Base-by-base conservation (phyloP, 805 yeast genomes). In the Ogataea salicorniae region DNA sequence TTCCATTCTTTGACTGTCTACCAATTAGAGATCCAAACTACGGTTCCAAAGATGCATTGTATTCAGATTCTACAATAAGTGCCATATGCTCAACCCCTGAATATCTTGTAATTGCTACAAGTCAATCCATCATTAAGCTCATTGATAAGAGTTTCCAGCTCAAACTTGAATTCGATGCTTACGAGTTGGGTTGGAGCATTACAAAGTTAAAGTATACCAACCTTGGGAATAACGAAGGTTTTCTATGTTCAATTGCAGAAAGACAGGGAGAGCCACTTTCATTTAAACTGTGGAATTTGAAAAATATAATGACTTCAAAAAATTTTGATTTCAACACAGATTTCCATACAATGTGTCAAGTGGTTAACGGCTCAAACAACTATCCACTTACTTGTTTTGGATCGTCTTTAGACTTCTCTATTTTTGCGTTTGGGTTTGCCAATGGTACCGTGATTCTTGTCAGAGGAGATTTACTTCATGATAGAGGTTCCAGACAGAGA, bases 401-500 rank as follows among this genome's bases (percentile, higher is more conserved):
- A 15, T 67, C 75, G 43, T 75, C 81, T 15, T 55, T 64, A 1
- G 81, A 77, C 49, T 76, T 83, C 50, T 74, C 87, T 3, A 77
- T 87, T 34, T 63, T 85, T 6, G 91, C 86, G 0, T 68, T 87
- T 41, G 96, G 96, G 0, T 87, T 81, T 57, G 84, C 91, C 14
- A 84, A 90, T 63, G 99, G 99, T 2, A 74, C 81, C 18, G 89
- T 91, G 2, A 70, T 91, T 2, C 68, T 91, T 6, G 79, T 91
- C 0, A 70, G 98, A 52, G 99, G 99, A 8, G 98, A 94, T 63
- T 64, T 94, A 33, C 55, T 88, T 6, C 80, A 90, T 56, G 99
- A 94, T 60, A 71, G 96, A 49, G 98, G 98, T 0, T 81, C 96
- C 9, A 79, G 94, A 53, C 98, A 92, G 59, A 71, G 97, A 29